Base-by-base conservation (phyloP, 148 eudicot species). In the Cornus suecica region DNA sequence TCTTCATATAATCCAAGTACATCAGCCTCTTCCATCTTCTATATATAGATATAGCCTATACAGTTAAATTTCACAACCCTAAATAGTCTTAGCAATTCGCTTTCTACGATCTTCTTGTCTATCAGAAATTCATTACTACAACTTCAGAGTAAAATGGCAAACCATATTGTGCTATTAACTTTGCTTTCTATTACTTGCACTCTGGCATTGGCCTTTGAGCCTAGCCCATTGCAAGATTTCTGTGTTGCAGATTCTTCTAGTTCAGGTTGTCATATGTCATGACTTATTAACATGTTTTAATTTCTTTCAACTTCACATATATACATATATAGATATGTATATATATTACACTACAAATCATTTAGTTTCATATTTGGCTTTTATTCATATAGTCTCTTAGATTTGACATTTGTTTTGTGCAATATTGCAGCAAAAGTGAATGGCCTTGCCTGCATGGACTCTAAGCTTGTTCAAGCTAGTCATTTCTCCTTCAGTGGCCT, bases 401-500 rank as follows among this genome's bases (percentile, higher is more conserved):
- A n/a, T 11, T 11, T 48, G 1, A 2, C 10, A 8, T 45, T 8
- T 45, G 9, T 45, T 45, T 45, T 45, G 51, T 11, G 14, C 5
- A 45, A 1, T 45, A 1, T 41, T 32, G 30, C 77, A 74, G 77
- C 37, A 5, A 24, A 24, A 28, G 71, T 74, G 31, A 74, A 74
- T 65, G 77, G 77, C 11, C 30, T 64, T 1, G 70, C 63, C 22
- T 74, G 77, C 77, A 74, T 37, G 63, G 60, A 65, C 29, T 41
- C 77, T 7, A 66, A 26, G 60, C 3, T 48, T 11, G 77, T 65
- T 2, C 23, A 25, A 65, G 77, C 62, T 0, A 27, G 45, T 34
- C 62, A 74, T 16, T 74, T 74, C 77, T 74, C 65, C 60, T 74
- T 74, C 26, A 66, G 56, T 28, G 77, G 77, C 5, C 77, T 74